Evolutionary conservation across 441 rosid species (phyloP), one percentile per base, ranked within the genome.

Genomic region (Adansonia gregorii): DNA sequence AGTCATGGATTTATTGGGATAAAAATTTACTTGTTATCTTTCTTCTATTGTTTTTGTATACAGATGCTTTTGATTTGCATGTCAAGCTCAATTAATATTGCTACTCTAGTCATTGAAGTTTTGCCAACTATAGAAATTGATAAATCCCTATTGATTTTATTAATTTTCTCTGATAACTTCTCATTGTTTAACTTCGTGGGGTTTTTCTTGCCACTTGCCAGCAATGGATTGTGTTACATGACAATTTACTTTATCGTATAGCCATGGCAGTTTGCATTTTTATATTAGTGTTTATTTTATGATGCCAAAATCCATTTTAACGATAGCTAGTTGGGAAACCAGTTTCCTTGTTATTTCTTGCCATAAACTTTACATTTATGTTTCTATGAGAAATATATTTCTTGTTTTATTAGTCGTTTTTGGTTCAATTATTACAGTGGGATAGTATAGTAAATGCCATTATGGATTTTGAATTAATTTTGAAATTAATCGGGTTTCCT

Each of bases 71-170:
- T 74, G 31, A 51, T 61, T 74, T 49, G 35, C 48, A 5, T 48
- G 67, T 67, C 55, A 55, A 73, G 63, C 72, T 67, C 15, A 24
- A 48, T 67, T 60, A 39, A 41, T 76, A 45, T 72, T 78, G 8
- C 35, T 15, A 54, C 58, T 41, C 6, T 31, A 14, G 19, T 73
- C 31, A 45, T 46, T 66, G 73, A 76, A 54, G 10, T 71, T 71
- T 11, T 63, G 52, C 46, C 11, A 55, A 39, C 11, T 39, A 17
- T 72, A 55, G 31, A 12, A 39, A 11, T 55, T 72, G 31, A n/a
- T 71, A n/a, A 8, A 6, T 10, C 11, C 10, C 56, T 72, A 54
- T 54, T 54, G 75, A n/a, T 35, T 72, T 72, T 54, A 72, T 54
- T 35, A 2, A 55, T 55, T 39, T 54, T 15, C 6, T 46, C 3